These are phyloP conservation scores for Nakazawaea populi DNA, from an alignment of 805 yeast species.

Conservation along the genomic window DNA sequence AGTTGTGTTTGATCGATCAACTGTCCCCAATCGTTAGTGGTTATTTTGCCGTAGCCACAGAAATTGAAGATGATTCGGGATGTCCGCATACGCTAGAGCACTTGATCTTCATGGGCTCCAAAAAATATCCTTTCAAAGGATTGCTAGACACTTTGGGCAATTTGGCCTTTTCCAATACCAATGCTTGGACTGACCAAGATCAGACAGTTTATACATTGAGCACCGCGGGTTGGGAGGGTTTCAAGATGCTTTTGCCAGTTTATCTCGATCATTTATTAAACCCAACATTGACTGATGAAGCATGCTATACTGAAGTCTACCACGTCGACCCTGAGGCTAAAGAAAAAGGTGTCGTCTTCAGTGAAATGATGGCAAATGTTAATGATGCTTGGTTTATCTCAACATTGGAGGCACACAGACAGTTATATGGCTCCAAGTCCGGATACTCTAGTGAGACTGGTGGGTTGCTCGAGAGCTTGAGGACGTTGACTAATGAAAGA, in stretches of 20 bases:
- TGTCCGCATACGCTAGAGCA: constrained; percentile 96
- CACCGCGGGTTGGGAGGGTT: constrained; percentile 97
- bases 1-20: constrained; percentile 67
- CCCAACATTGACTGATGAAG: constrained; percentile 86
- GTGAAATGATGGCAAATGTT: constrained; percentile 95
- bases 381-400: constrained; percentile 66
- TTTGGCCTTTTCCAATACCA: constrained; percentile 76
- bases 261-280: constrained; percentile 81
- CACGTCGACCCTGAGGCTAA: constrained; percentile 87
- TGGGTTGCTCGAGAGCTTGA: constrained; percentile 73
- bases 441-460: constrained; percentile 96
- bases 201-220: constrained; percentile 89
- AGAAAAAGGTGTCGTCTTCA: constrained; percentile 94
- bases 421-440: constrained; percentile 48
- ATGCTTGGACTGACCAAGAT: constrained; percentile 97
- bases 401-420: constrained; percentile 52
- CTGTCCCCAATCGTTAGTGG: constrained; percentile 89
- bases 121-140: constrained; percentile 87
- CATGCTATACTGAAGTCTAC: constrained; percentile 90
- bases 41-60: constrained; percentile 94
- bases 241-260: constrained; percentile 74
- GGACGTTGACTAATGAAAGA: constrained; percentile 64
- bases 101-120: constrained; percentile 89
- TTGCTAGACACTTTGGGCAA: constrained; percentile 83
- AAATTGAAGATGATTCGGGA: constrained; percentile 81